Evolutionary conservation across 495 filamentous ascomycete species (phyloP).

Genomic region (Melanomma pulvis-pyrius): DNA sequence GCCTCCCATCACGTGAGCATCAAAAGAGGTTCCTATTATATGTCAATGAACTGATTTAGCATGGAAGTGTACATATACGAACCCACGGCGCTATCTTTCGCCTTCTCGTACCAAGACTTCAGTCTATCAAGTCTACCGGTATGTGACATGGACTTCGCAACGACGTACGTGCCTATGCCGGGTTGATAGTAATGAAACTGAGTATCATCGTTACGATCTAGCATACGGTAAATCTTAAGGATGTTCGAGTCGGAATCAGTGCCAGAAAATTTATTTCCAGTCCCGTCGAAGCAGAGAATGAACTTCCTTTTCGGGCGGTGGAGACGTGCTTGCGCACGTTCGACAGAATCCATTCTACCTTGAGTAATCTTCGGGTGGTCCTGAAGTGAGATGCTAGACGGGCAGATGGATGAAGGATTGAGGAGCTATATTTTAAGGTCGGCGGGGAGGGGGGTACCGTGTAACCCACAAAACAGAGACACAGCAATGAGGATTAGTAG

Average conservation of each 20-base stretch:
- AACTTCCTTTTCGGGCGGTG: slow-evolving; percentile 55
- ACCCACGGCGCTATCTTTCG: slow-evolving; percentile 79
- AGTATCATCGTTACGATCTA: slow-evolving; percentile 58
- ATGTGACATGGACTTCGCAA: slow-evolving; percentile 63
- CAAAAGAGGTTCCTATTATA: slow-evolving; percentile 66
- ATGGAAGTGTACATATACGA: not conserved
- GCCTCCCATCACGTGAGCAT: slow-evolving; percentile 79
- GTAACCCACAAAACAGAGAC: not conserved
- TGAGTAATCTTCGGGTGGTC: slow-evolving; percentile 3
- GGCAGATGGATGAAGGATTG: not conserved
- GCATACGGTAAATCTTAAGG: slow-evolving; percentile 78
- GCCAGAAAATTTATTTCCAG: slow-evolving; percentile 82
- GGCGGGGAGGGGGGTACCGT: not conserved
- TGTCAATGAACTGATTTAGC: not conserved
- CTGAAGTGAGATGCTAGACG: not conserved
- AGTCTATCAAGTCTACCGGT: slow-evolving; percentile 64
- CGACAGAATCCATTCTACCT: slow-evolving; percentile 23
- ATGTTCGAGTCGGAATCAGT: slow-evolving; percentile 86
- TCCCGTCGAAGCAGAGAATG: slow-evolving; percentile 67
- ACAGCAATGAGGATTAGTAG: not conserved
- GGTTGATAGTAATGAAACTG: slow-evolving; percentile 74
- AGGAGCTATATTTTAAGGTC: not conserved
- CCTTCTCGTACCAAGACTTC: slow-evolving; percentile 76
- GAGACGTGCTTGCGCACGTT: not conserved
- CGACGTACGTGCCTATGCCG: slow-evolving; percentile 82